A percentile compares a stretch with the other conserved stretches of the same genome.
Conservation (phyloP, 768 basidiomycete species). For the Pulveroboletus sp. region DNA sequence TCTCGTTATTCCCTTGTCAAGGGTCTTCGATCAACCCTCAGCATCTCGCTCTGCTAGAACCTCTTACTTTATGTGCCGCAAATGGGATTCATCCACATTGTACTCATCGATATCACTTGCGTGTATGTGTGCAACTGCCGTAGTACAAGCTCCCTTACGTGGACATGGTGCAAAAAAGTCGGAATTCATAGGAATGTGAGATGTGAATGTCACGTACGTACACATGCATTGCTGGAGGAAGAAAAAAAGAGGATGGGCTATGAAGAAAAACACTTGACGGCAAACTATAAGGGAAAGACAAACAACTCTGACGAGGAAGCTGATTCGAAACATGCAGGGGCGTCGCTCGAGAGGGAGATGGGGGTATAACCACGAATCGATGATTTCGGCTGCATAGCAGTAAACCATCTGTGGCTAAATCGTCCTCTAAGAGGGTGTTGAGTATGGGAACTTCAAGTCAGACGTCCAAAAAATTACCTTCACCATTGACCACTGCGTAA, state of each 20-base stretch:
- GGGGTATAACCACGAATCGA: constrained; percentile 3
- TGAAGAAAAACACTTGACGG: not conserved
- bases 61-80: not conserved
- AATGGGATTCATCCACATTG: constrained; percentile 1
- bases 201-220: constrained; percentile 1
- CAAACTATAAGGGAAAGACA: not conserved
- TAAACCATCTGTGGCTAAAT: constrained; percentile 36
- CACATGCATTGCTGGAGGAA: not conserved
- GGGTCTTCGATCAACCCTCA: not conserved
- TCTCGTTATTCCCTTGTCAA: not conserved
- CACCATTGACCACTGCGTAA: constrained; percentile 74
- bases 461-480: constrained; percentile 45
- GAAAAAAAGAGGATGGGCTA: not conserved
- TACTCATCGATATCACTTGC: constrained; percentile 10
- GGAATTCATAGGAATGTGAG: not conserved
- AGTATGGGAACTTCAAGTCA: constrained; percentile 1
- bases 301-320: not conserved
- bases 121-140: constrained; percentile 4
- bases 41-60: not conserved
- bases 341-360: not conserved
- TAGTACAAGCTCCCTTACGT: constrained; percentile 11
- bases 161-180: not conserved
- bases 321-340: not conserved
- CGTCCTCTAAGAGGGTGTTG: constrained; percentile 41
- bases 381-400: not conserved